Conservation (phyloP, 2,329 filamentous ascomycete species). For the Aspergillus vadensis region DNA sequence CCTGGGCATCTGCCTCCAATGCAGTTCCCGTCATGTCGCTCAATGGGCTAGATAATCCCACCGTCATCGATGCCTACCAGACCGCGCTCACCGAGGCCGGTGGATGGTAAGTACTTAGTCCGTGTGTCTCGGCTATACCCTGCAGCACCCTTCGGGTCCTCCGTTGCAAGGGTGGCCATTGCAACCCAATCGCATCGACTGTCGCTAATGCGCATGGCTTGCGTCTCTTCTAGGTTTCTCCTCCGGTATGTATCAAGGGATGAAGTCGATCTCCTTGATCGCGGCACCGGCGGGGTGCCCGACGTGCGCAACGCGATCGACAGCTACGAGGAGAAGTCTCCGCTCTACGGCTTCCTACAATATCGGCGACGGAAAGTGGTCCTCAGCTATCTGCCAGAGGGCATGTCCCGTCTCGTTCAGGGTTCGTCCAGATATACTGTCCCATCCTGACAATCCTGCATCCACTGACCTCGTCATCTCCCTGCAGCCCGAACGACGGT, state of each 20-base stretch:
- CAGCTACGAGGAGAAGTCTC: slow-evolving; percentile 78
- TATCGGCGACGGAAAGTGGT: slow-evolving; percentile 89
- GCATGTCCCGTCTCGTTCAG: slow-evolving; percentile 87
- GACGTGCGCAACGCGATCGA: slow-evolving; percentile 80
- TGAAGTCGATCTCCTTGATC: slow-evolving; percentile 75
- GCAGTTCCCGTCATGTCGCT: slow-evolving; percentile 72
- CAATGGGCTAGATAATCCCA: slow-evolving; percentile 84
- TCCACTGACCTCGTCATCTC: slow-evolving; percentile 12
- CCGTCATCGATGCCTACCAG: slow-evolving; percentile 83
- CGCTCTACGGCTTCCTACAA: slow-evolving; percentile 86
- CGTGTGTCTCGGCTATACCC: slow-evolving; percentile 3
- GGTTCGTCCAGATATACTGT: slow-evolving; percentile 54
- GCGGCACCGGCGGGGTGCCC: slow-evolving; percentile 77
- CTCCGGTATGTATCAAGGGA: slow-evolving; percentile 89
- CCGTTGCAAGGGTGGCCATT: slow-evolving; percentile 13
- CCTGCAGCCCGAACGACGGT: slow-evolving; percentile 74
- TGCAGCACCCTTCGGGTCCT: slow-evolving; percentile 13
- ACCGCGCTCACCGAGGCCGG: slow-evolving; percentile 77
- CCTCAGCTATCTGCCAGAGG: slow-evolving; percentile 89
- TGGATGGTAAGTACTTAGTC: slow-evolving; percentile 74
- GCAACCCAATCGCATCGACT: background rate
- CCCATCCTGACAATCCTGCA: no score
- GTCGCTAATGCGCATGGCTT: slow-evolving; percentile 12
- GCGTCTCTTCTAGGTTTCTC: slow-evolving; percentile 70
- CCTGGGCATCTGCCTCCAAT: slow-evolving; percentile 29